These are phyloP conservation scores for Hypoxylon sp. DNA, from an alignment of 2,329 filamentous ascomycete species.

Conservation along the genomic window DNA sequence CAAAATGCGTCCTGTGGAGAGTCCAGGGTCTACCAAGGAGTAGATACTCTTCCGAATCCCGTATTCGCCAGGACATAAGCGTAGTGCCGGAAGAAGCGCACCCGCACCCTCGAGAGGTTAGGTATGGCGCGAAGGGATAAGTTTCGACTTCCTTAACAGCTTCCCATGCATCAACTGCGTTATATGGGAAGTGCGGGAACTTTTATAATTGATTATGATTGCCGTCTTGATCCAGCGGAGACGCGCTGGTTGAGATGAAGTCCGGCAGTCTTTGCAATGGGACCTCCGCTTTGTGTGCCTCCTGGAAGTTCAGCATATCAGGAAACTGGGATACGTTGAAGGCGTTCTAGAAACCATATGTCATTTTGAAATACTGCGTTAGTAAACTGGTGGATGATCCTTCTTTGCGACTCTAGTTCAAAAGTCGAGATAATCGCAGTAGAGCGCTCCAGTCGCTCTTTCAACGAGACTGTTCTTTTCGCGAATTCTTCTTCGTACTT, in stretches of 20 bases:
- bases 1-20: constrained; percentile 2
- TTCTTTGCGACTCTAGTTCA: constrained; percentile 36
- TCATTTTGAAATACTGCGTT: constrained; percentile 37
- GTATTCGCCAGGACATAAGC: constrained; percentile 23
- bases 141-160: constrained; percentile 10
- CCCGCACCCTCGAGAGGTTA: constrained; percentile 21
- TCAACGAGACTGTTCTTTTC: constrained; percentile 32
- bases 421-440: constrained; percentile 41
- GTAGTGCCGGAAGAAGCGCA: constrained; percentile 30
- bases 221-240: constrained; percentile 35
- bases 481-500: constrained; percentile 40
- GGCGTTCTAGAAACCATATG: constrained; percentile 35
- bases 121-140: constrained; percentile 25
- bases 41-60: constrained; percentile 19
- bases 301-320: constrained; percentile 16
- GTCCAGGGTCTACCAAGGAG: constrained; percentile 32
- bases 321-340: constrained; percentile 19
- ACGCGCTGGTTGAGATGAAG: constrained; percentile 30
- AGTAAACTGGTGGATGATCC: neutral
- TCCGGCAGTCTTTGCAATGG: constrained; percentile 23
- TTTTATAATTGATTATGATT: constrained; percentile 37
- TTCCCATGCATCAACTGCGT: constrained; percentile 29
- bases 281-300: constrained; percentile 18
- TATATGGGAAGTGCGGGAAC: constrained; percentile 35
- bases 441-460: constrained; percentile 34